These are phyloP conservation scores for Circinella umbellata DNA, from an alignment of 371 early-diverging fungal species.

Conservation along the genomic window DNA sequence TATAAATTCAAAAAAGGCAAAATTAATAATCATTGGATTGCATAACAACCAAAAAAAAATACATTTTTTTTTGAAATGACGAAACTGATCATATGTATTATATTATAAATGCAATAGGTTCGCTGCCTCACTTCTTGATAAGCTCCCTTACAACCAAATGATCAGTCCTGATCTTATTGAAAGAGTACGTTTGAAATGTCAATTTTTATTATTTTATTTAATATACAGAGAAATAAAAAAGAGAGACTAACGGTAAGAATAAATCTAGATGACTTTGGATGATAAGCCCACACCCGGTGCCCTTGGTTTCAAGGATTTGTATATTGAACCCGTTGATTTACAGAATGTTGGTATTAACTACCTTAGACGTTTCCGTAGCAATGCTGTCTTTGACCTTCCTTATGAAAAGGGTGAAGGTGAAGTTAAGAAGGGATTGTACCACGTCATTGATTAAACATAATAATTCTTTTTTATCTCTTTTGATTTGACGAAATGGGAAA, in stretches of 20 bases:
- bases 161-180: constrained; percentile 57
- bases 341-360: constrained; percentile 83
- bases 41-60: background rate
- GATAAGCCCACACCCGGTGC: constrained; percentile 75
- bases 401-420: constrained; percentile 64
- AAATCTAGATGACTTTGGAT: constrained; percentile 64
- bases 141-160: constrained; percentile 55
- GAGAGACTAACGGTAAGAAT: background rate
- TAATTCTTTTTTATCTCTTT: background rate
- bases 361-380: constrained; percentile 82
- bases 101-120: constrained; percentile 23
- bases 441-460: constrained; percentile 54
- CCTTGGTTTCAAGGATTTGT: constrained; percentile 85
- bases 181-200: constrained; percentile 34
- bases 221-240: background rate
- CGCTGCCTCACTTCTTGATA: constrained; percentile 44
- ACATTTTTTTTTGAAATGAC: constrained; percentile 7
- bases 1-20: background rate
- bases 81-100: no score
- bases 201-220: background rate
- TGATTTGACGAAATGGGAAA: no score
- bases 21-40: background rate
- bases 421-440: constrained; percentile 66
- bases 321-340: constrained; percentile 78
- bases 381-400: constrained; percentile 67